Evolutionary conservation across 805 yeast species (phyloP).

Genomic region (Candida namnaoensis): DNA sequence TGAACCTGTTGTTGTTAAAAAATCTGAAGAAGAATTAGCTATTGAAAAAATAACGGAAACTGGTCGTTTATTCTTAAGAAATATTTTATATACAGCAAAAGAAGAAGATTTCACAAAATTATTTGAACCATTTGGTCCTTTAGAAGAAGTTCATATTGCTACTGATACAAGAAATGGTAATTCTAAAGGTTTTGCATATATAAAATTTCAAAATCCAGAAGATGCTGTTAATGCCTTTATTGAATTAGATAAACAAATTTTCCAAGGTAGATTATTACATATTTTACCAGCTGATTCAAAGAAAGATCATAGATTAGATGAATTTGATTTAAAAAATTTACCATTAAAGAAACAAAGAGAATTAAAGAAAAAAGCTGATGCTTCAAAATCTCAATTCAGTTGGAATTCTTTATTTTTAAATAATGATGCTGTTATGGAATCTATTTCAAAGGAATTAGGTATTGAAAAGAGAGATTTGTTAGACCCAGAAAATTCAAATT

Average conservation of each 20-base stretch:
- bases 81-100: slow-evolving; percentile 68
- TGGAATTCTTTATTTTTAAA: slow-evolving; percentile 95
- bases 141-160: slow-evolving; percentile 90
- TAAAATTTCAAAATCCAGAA: slow-evolving; percentile 56
- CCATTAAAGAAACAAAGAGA: slow-evolving; percentile 90
- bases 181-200: slow-evolving; percentile 89
- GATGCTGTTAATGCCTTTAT: slow-evolving; percentile 74
- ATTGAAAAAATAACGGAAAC: slow-evolving; percentile 50
- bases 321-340: slow-evolving; percentile 81
- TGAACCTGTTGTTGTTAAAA: slow-evolving; percentile 3
- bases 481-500: slow-evolving; percentile 77
- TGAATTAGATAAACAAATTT: slow-evolving; percentile 75
- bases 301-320: slow-evolving; percentile 78
- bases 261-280: slow-evolving; percentile 90
- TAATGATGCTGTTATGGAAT: slow-evolving; percentile 83
- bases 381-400: slow-evolving; percentile 78
- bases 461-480: slow-evolving; percentile 73
- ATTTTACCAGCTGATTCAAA: slow-evolving; percentile 80
- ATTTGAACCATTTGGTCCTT: slow-evolving; percentile 58
- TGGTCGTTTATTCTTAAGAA: slow-evolving; percentile 82
- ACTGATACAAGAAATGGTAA: slow-evolving; percentile 82
- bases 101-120: slow-evolving; percentile 69
- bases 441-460: slow-evolving; percentile 82
- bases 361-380: slow-evolving; percentile 74
- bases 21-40: slow-evolving; percentile 36